Percentiles rank a stretch among this genome's conserved stretches.
Evolutionary conservation across 2,329 filamentous ascomycete species (phyloP).

Genomic region (Chalara sp.): DNA sequence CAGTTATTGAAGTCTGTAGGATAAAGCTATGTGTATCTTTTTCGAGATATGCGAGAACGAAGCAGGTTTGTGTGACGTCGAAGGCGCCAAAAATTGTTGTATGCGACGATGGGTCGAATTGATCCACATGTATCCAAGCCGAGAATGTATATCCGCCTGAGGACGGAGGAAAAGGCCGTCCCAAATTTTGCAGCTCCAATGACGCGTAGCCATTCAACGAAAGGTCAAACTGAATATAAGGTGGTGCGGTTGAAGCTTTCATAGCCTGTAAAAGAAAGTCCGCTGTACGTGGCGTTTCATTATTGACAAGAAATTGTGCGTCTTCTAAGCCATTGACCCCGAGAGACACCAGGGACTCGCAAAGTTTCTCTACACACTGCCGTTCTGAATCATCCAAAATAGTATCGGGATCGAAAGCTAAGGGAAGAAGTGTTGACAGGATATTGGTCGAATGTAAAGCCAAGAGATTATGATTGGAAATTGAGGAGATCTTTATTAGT

Average conservation of each 20-base stretch:
- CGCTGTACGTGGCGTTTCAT: slow-evolving; percentile 45
- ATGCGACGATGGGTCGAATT: slow-evolving; percentile 77
- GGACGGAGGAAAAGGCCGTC: slow-evolving; percentile 75
- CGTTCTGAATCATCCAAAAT: slow-evolving; percentile 48
- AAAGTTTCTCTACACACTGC: slow-evolving; percentile 57
- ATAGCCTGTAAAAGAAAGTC: slow-evolving; percentile 71
- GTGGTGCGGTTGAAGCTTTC: slow-evolving; percentile 66
- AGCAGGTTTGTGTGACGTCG: slow-evolving; percentile 86
- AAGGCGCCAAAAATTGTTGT: slow-evolving; percentile 96
- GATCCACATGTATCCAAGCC: slow-evolving; percentile 82
- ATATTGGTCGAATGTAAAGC: slow-evolving; percentile 68
- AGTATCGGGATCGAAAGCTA: slow-evolving; percentile 49
- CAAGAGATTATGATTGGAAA: slow-evolving; percentile 65
- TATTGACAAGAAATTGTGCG: slow-evolving; percentile 64
- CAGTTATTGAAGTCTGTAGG: slow-evolving; percentile 87
- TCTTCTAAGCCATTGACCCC: slow-evolving; percentile 79
- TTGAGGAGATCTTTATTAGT: slow-evolving; percentile 38
- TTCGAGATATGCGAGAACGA: slow-evolving; percentile 88
- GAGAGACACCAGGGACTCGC: slow-evolving; percentile 61
- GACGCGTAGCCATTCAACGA: slow-evolving; percentile 83
- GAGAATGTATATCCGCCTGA: slow-evolving; percentile 83
- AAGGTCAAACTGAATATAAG: slow-evolving; percentile 91
- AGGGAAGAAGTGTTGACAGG: slow-evolving; percentile 56
- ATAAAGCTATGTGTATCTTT: slow-evolving; percentile 92
- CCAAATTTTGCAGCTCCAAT: slow-evolving; percentile 81